Evolutionary conservation across 306 rosid genomes (phyloP).

Genomic region (Cucumis cinereus): DNA sequence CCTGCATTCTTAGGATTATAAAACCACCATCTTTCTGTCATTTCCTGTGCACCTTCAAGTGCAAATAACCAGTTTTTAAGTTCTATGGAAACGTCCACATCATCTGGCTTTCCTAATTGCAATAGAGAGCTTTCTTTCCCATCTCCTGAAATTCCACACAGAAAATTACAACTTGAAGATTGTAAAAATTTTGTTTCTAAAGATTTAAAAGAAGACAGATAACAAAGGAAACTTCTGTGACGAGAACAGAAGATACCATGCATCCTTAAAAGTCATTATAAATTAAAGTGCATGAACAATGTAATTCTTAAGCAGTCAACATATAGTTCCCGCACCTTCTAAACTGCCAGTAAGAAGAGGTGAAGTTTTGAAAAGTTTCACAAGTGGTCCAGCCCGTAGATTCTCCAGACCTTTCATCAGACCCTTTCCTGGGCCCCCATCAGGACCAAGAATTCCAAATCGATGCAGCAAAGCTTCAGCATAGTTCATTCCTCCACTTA

Average conservation of each 20-base stretch:
- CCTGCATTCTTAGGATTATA: constrained; percentile 33
- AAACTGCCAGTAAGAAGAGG: constrained; percentile 29
- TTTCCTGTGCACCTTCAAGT: constrained; percentile 78
- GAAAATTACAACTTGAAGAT: constrained; percentile 9
- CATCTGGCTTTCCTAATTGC: constrained; percentile 71
- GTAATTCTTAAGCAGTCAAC: neutral
- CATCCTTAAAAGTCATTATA: neutral
- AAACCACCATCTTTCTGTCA: constrained; percentile 65
- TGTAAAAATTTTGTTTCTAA: neutral
- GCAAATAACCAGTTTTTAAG: constrained; percentile 90
- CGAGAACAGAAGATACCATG: neutral
- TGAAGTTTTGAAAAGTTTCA: constrained; percentile 62
- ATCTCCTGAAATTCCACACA: constrained; percentile 28
- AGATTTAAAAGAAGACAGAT: neutral
- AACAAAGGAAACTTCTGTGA: neutral
- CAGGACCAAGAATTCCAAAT: constrained; percentile 87
- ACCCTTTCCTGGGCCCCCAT: constrained; percentile 80
- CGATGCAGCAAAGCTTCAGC: constrained; percentile 80
- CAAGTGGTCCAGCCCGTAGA: constrained; percentile 65
- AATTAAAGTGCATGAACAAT: neutral
- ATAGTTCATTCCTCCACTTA: constrained; percentile 94
- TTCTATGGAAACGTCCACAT: constrained; percentile 61
- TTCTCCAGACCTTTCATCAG: constrained; percentile 68
- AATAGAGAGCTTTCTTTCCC: constrained; percentile 36
- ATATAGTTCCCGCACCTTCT: constrained; percentile 37